Evolutionary conservation across 1,284 basidiomycete species (phyloP).

Genomic region (Cutaneotrichosporon sp.): DNA sequence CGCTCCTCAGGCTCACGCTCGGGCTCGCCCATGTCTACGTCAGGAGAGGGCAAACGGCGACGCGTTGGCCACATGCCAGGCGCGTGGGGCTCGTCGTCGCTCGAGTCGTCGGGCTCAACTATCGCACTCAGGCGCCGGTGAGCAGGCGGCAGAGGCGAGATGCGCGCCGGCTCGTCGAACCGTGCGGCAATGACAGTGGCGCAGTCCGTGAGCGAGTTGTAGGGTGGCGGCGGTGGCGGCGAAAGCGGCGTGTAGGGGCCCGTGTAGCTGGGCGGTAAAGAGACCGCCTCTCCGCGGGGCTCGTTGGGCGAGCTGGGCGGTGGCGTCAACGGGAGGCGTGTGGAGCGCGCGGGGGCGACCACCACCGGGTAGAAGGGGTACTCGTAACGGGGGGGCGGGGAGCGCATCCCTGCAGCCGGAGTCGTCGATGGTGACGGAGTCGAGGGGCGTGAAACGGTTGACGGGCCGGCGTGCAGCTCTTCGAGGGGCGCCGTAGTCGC

Average conservation of each 20-base stretch:
- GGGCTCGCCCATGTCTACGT: background rate
- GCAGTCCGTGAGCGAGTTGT: background rate
- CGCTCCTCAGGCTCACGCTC: background rate
- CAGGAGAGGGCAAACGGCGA: background rate
- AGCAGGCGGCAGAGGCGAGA: too few relatives aligned
- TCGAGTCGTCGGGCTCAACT: too few relatives aligned
- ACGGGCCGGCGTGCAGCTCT: too few relatives aligned
- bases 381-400: slow-evolving; percentile 21
- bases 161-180: background rate
- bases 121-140: too few relatives aligned
- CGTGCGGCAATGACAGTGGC: background rate
- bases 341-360: too few relatives aligned
- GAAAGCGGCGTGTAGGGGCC: background rate
- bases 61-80: background rate
- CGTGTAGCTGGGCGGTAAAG: background rate
- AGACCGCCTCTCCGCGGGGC: too few relatives aligned
- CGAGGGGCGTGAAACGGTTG: background rate
- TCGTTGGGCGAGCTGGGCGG: too few relatives aligned
- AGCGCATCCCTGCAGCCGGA: background rate
- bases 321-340: background rate
- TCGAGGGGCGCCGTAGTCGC: background rate
- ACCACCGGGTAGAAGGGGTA: slow-evolving; percentile 17
- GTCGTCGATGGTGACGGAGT: background rate
- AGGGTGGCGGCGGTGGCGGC: background rate
- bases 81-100: background rate